Evolutionary conservation across 2,329 filamentous ascomycete species (phyloP).

Genomic region (Epichloe brachyelytri): DNA sequence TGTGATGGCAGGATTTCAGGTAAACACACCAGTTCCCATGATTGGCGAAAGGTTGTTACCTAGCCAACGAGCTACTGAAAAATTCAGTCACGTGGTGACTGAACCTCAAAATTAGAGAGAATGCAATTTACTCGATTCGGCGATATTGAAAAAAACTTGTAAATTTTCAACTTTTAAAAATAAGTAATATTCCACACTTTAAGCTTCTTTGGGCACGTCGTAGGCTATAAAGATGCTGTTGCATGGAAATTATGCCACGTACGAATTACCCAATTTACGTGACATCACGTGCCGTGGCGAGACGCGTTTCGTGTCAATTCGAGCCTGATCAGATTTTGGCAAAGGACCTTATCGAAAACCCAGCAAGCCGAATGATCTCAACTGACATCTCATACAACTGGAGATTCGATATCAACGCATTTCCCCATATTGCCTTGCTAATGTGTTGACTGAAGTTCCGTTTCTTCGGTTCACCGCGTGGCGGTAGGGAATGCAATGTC

Average conservation of each 20-base stretch:
- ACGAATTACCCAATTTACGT: conserved; percentile 17
- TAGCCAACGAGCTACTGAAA: conserved; percentile 16
- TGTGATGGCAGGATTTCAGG: neutral
- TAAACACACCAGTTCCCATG: conserved; percentile 12
- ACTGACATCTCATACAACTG: neutral
- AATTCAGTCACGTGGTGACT: neutral
- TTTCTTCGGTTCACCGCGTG: neutral
- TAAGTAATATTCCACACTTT: too few species aligned
- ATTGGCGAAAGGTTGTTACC: conserved; percentile 17
- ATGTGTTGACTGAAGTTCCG: neutral
- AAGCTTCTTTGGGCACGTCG: neutral
- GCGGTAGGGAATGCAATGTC: neutral
- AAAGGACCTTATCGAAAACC: neutral
- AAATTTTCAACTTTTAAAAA: too few species aligned
- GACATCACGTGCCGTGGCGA: conserved; percentile 23
- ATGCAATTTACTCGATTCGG: neutral
- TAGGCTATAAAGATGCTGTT: neutral
- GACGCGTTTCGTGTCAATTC: conserved; percentile 14
- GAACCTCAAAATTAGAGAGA: too few species aligned
- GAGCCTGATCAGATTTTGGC: neutral
- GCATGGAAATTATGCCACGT: neutral
- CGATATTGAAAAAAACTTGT: neutral
- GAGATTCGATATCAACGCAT: neutral
- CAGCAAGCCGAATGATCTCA: neutral
- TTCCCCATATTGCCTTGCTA: neutral